Evolutionary conservation across 768 basidiomycete species (phyloP).

Genomic region (Psilocybe azurescens): DNA sequence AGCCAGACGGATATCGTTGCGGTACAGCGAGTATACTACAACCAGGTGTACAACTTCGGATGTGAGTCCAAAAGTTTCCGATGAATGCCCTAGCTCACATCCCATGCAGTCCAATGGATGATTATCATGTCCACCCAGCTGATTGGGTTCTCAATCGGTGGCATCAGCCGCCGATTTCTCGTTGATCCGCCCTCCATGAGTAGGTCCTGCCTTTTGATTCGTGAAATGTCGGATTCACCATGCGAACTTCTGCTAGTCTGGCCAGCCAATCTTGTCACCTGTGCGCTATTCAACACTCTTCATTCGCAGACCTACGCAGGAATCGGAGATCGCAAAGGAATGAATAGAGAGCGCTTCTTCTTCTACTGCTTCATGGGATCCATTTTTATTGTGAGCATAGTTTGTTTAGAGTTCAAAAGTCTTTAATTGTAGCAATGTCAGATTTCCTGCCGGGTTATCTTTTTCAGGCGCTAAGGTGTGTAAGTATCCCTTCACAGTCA

Average conservation of each 20-base stretch:
- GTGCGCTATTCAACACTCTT: constrained; percentile 75
- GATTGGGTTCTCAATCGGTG: constrained; percentile 79
- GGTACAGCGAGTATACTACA: constrained; percentile 66
- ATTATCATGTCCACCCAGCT: constrained; percentile 67
- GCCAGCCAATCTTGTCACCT: constrained; percentile 71
- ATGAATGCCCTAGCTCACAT: too few species aligned
- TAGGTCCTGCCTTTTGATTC: constrained; percentile 22
- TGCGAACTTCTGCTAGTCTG: constrained; percentile 49
- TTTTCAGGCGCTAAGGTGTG: constrained; percentile 25
- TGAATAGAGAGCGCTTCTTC: constrained; percentile 74
- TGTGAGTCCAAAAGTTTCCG: background rate
- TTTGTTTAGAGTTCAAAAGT: background rate
- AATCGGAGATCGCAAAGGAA: constrained; percentile 56
- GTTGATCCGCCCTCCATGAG: constrained; percentile 63
- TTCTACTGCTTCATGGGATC: constrained; percentile 57
- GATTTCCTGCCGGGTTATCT: constrained; percentile 41
- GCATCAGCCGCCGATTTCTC: constrained; percentile 69
- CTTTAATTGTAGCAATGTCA: background rate
- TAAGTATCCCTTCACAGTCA: constrained; percentile 30
- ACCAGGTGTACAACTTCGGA: constrained; percentile 56
- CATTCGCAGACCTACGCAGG: constrained; percentile 71
- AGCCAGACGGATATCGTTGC: constrained; percentile 60
- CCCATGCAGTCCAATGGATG: constrained; percentile 63
- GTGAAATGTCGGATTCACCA: background rate
- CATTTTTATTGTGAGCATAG: constrained; percentile 45